phyloP scores from a whole-genome alignment of 768 basidiomycete genomes.

The Lentinula sp. region DNA sequence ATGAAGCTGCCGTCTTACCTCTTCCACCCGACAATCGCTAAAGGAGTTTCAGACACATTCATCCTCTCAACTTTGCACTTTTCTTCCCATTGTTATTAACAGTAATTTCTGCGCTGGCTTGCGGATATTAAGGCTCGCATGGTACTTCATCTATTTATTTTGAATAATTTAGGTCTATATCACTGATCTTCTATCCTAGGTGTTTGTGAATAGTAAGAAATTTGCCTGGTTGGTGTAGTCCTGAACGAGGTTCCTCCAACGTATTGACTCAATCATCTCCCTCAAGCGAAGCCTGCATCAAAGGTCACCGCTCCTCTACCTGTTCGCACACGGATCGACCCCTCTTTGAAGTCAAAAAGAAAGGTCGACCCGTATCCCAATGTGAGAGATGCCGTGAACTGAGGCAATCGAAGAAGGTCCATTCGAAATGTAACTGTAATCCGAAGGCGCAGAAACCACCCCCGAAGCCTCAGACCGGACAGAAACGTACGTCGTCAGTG shows the following conservation, averaged over 20 bases:
- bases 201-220: conserved; percentile 71
- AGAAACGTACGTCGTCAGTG: conserved; percentile 28
- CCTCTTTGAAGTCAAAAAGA: conserved; percentile 91
- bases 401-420: conserved; percentile 73
- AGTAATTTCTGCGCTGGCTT: background rate
- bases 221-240: conserved; percentile 55
- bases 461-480: conserved; percentile 21
- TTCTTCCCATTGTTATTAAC: background rate
- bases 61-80: background rate
- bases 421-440: conserved; percentile 77
- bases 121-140: background rate
- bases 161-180: no score
- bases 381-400: conserved; percentile 81
- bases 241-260: background rate
- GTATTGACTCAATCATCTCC: background rate
- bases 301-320: conserved; percentile 87
- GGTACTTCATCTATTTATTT: background rate
- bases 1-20: no score
- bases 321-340: conserved; percentile 86
- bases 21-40: no score
- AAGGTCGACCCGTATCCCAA: conserved; percentile 88
- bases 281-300: conserved; percentile 84
- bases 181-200: conserved; percentile 27
- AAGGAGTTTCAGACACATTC: no score
- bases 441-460: conserved; percentile 27